These are phyloP conservation scores for Endothia cerciana DNA, from an alignment of 2,329 filamentous ascomycete genomes.

Conservation along the genomic window DNA sequence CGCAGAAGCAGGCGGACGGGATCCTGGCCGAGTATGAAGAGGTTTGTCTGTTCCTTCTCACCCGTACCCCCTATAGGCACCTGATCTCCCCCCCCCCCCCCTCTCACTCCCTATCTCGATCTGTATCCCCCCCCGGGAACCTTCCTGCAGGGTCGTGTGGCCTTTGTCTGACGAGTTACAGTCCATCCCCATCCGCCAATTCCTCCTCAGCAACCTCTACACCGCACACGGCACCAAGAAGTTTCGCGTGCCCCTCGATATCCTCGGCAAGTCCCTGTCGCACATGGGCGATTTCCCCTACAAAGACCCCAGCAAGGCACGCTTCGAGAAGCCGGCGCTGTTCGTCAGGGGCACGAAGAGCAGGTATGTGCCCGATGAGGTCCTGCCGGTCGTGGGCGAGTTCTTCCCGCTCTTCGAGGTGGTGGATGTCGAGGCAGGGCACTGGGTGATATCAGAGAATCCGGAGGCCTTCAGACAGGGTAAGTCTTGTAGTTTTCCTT, in stretches of 20 bases:
- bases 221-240: constrained; percentile 59
- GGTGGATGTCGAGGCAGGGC: constrained; percentile 75
- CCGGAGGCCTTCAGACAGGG: constrained; percentile 77
- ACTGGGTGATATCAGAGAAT: constrained; percentile 91
- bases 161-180: constrained; percentile 34
- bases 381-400: constrained; percentile 74
- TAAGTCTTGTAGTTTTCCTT: constrained; percentile 43
- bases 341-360: constrained; percentile 80
- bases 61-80: too few species aligned
- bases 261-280: constrained; percentile 68
- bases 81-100: too few species aligned
- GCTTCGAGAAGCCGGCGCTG: constrained; percentile 78
- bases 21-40: constrained; percentile 77
- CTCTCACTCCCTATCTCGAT: background rate
- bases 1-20: constrained; percentile 76
- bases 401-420: constrained; percentile 82
- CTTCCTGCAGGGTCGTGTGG: background rate
- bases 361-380: constrained; percentile 80
- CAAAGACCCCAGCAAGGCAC: constrained; percentile 66
- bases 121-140: background rate
- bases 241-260: constrained; percentile 79
- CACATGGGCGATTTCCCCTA: constrained; percentile 90
- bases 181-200: constrained; percentile 81
- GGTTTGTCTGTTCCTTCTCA: constrained; percentile 42
- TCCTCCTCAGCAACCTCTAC: constrained; percentile 84